These are phyloP conservation scores for Cylindrotheca closterium DNA, from an alignment of 108 stramenopile genomes.

Conservation along the genomic window DNA sequence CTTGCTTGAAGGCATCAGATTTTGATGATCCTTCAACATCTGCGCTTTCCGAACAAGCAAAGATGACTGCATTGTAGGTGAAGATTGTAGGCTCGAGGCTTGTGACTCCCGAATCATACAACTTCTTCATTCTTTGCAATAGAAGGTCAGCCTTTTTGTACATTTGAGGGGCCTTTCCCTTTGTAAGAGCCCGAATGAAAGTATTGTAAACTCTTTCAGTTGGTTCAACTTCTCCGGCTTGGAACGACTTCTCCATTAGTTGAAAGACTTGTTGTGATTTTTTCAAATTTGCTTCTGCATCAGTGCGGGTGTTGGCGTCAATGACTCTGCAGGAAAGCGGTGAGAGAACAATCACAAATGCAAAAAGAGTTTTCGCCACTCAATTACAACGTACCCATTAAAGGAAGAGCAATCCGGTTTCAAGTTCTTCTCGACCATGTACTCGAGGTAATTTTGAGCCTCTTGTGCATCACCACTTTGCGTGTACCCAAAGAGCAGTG, in stretches of 20 bases:
- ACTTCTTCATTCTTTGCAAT: slow-evolving; percentile 57
- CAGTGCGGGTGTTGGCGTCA: slow-evolving; percentile 28
- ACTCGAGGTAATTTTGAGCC: slow-evolving; percentile 29
- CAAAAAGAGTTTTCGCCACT: background rate
- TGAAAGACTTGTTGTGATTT: slow-evolving; percentile 50
- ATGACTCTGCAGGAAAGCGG: slow-evolving; percentile 16
- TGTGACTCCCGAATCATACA: slow-evolving; percentile 16
- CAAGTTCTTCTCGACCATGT: slow-evolving; percentile 41
- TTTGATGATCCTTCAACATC: slow-evolving; percentile 9
- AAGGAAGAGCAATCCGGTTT: slow-evolving; percentile 31
- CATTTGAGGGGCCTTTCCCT: slow-evolving; percentile 39
- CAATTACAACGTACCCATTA: slow-evolving; percentile 16
- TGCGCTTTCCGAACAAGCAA: slow-evolving; percentile 39
- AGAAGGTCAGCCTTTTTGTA: slow-evolving; percentile 49
- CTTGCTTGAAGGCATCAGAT: slow-evolving; percentile 43
- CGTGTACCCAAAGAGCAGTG: slow-evolving; percentile 35
- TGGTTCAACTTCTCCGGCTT: slow-evolving; percentile 39
- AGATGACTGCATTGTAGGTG: slow-evolving; percentile 55
- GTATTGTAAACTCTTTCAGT: slow-evolving; percentile 65
- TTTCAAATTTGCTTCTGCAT: slow-evolving; percentile 25
- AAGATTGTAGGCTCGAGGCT: slow-evolving; percentile 43
- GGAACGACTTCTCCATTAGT: slow-evolving; percentile 46
- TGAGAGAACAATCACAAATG: background rate
- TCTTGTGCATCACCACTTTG: slow-evolving; percentile 13
- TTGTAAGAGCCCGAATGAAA: slow-evolving; percentile 66